Evolutionary conservation across 2,329 filamentous ascomycete species (phyloP), one percentile per base, ranked within the genome.

Genomic region (Cladosporium austrohemisphaericum): DNA sequence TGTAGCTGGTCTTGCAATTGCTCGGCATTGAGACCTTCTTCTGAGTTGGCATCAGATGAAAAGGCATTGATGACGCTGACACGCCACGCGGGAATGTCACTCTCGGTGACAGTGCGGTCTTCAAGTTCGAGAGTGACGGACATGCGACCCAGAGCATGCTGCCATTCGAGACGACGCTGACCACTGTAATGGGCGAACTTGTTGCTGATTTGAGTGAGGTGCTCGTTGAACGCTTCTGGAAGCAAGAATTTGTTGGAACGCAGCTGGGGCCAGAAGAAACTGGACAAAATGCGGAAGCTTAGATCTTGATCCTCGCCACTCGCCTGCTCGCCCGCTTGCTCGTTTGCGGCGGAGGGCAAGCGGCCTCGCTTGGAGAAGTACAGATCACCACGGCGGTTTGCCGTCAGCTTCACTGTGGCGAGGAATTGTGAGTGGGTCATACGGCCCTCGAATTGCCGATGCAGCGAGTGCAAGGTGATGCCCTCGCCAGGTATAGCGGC

Each of bases 221-320:
- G 16, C 6, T n/a, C 14, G 40, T 72, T 76, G 41, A 78, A 71
- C 65, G 94, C 88, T 0, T 67, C 52, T 1, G 88, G 88, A 3
- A 90, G 72, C 18, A 71, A 65, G 63, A 90, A 90, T 2, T 75
- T 73, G 50, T 88, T 85, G 52, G 83, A 79, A 41, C 86, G 80
- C 18, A 95, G 74, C 8, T 83, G 79, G 0, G 93, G 93, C 93
- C 93, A 98, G 74, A 94, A 98, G 54, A 95, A 83, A 18, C 90
- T 82, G 1, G 91, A 96, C 4, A 97, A 75, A 44, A 97, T 92
- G 64, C 93, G 91, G 23, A 89, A 83, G 59, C 91, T 85, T 46
- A 88, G 81, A 73, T 68, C 22, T 48, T 49, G 33, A 50, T n/a
- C 40, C 16, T 37, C 22, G 11, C n/a, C 31, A 10, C 14, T 10